Base-by-base conservation (phyloP, 192 early-diverging fungal species). In the Umbelopsis vinacea region DNA sequence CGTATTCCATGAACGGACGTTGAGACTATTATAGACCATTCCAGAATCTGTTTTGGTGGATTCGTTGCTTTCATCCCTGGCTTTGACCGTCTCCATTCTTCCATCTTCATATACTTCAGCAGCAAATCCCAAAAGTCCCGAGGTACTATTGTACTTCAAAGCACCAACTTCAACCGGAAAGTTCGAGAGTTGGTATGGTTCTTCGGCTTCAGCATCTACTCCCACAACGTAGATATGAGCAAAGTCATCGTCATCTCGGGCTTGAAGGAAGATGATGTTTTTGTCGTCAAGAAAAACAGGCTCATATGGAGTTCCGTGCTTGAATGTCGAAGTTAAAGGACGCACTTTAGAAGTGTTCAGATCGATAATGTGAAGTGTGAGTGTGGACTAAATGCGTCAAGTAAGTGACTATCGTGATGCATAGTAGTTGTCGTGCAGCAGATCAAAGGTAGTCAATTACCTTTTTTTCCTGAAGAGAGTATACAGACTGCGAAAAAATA, bases 1-100 rank as follows among this genome's bases (percentile, higher is more conserved):
- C n/a, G 81, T 78, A 66, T 93, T 90, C 91, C 92, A 93, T 70
- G 91, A 90, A 14, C 92, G 83, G 63, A 93, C 87, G 83, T 85
- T 88, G 71, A 93, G 83, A 23, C 85, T 74, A 14, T 92, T 86
- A 75, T 83, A 91, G 21, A 81, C 79, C 26, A 81, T 75, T 26
- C 80, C 91, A 6, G 90, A 81, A 40, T 89, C 89, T 22, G 77
- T 81, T 70, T 79, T 76, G 63, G 2, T 29, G 24, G n/a, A 9
- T 46, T 76, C 76, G 47, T 24, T 40, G 29, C 82, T 40, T 55
- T 68, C 60, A 43, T 88, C 83, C 33, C 79, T 82, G 47, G 80
- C 55, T 24, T 82, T 85, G 1, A 85, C 87, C 19, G 81, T 83
- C 14, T 83, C 82, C 23, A 92, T 73, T 7, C 81, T 74, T 11